Evolutionary conservation across 225 moss, liverwort and hornwort genomes (phyloP).

Genomic region (Takakia lepidozioides): DNA sequence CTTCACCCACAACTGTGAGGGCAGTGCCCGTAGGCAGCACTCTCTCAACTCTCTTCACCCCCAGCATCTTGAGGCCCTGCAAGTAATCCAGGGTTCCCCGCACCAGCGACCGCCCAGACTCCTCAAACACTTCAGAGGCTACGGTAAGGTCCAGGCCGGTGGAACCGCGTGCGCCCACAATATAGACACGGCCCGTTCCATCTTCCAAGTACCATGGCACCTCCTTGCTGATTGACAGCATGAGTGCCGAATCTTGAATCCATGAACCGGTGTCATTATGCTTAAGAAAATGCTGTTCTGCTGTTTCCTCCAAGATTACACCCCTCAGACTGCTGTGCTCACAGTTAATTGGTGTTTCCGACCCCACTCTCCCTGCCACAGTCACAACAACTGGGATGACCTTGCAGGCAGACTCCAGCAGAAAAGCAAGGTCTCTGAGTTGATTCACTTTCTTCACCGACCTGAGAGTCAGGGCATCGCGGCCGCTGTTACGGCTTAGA

Average conservation of each 20-base stretch:
- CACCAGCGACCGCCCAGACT: slow-evolving; percentile 94
- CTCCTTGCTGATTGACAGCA: slow-evolving; percentile 95
- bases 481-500: slow-evolving; percentile 79
- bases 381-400: slow-evolving; percentile 88
- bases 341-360: slow-evolving; percentile 79
- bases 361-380: slow-evolving; percentile 88
- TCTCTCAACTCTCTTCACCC: slow-evolving; percentile 92
- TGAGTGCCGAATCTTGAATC: slow-evolving; percentile 97
- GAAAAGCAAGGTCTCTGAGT: slow-evolving; percentile 66
- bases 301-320: slow-evolving; percentile 93
- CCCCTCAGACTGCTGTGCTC: slow-evolving; percentile 90
- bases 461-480: slow-evolving; percentile 48
- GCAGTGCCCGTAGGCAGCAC: slow-evolving; percentile 93
- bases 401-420: slow-evolving; percentile 85
- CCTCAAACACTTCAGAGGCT: slow-evolving; percentile 93
- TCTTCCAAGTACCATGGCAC: slow-evolving; percentile 98
- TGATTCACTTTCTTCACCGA: slow-evolving; percentile 85
- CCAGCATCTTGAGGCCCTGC: slow-evolving; percentile 98
- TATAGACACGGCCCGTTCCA: slow-evolving; percentile 71
- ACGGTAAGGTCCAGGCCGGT: slow-evolving; percentile 95
- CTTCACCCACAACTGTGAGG: slow-evolving; percentile 93
- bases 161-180: slow-evolving; percentile 88
- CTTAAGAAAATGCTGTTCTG: slow-evolving; percentile 96
- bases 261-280: slow-evolving; percentile 98
- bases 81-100: slow-evolving; percentile 97